phyloP scores from a whole-genome alignment of 495 filamentous ascomycete species.

The Podospora conica region DNA sequence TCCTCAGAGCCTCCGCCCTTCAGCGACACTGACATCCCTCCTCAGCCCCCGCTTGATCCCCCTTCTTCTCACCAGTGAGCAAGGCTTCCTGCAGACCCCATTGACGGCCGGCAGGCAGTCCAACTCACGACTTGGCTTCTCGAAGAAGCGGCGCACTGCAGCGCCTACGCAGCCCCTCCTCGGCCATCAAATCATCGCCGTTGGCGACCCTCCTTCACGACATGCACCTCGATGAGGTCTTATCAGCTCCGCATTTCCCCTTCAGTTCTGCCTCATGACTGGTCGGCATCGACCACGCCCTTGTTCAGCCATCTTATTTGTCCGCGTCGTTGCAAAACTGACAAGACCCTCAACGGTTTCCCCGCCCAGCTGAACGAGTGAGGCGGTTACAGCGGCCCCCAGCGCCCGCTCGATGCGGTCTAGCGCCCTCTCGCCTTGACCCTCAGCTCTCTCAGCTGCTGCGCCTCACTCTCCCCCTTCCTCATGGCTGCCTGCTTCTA shows the following conservation, averaged over 20 bases:
- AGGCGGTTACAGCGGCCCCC: conserved; percentile 1
- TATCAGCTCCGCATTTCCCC: conserved; percentile 12
- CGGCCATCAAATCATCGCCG: conserved; percentile 8
- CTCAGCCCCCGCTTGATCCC: neutral
- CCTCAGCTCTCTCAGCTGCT: conserved; percentile 25
- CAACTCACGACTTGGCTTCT: neutral
- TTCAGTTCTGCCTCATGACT: neutral
- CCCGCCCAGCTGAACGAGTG: neutral
- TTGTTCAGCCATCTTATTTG: conserved; percentile 7
- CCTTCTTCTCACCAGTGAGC: neutral
- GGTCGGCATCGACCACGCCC: neutral
- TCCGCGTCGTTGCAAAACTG: neutral
- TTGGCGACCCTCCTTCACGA: conserved; percentile 16
- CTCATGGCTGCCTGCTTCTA: neutral
- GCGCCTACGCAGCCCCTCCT: conserved; percentile 3
- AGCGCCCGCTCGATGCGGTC: conserved; percentile 7
- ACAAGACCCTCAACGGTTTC: conserved; percentile 1
- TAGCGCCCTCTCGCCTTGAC: conserved; percentile 13
- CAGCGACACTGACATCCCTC: neutral
- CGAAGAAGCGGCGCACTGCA: neutral
- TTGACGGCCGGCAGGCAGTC: neutral
- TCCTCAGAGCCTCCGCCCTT: neutral
- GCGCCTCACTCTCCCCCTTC: conserved; percentile 9
- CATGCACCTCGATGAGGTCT: conserved; percentile 5
- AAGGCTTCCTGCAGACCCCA: no score